Evolutionary conservation across 331 rosid species (phyloP), one percentile per base, ranked within the genome.

Genomic region (Erythrophleum ivorense): DNA sequence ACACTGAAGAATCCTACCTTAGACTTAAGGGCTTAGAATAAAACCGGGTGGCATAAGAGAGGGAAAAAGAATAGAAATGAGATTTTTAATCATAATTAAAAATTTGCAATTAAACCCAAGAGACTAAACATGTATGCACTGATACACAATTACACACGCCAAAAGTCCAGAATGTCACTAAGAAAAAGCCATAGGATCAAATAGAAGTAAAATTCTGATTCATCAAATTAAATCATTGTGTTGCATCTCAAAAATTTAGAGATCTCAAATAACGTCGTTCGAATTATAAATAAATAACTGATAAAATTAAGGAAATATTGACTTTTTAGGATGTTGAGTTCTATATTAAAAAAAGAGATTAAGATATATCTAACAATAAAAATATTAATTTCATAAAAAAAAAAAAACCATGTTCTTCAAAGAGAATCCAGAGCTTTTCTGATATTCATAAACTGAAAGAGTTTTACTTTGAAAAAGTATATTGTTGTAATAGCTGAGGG

Each of bases 221-320:
- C 70, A 60, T 12, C 46, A 6, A 57, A 21, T 9, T 11, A 6
- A 57, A 21, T 9, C 11, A 29, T 60, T 59, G 68, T 24, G 81
- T 78, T 81, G n/a, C 81, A 52, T 43, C 71, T 73, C 46, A 66
- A 1, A 82, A 76, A 36, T 67, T 67, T 3, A 3, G 73, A 13
- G 54, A 49, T 29, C 67, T 75, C 43, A 49, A 55, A 14, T 65
- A 80, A 38, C n/a, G 9, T 79, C 34, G 71, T 71, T 54, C 80
- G 31, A 49, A 50, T 72, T 12, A 48, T 55, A 36, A 7, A 55
- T 62, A 65, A 70, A 34, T 14, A 58, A 71, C 29, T 41, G 41
- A 40, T 16, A 21, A 38, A 1, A 31, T 21, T 59, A 3, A 18
- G 18, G 29, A 43, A 43, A n/a, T 4, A 10, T 3, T 6, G n/a